Evolutionary conservation across 1,284 basidiomycete species (phyloP).

Genomic region (Papiliotrema fonsecae): DNA sequence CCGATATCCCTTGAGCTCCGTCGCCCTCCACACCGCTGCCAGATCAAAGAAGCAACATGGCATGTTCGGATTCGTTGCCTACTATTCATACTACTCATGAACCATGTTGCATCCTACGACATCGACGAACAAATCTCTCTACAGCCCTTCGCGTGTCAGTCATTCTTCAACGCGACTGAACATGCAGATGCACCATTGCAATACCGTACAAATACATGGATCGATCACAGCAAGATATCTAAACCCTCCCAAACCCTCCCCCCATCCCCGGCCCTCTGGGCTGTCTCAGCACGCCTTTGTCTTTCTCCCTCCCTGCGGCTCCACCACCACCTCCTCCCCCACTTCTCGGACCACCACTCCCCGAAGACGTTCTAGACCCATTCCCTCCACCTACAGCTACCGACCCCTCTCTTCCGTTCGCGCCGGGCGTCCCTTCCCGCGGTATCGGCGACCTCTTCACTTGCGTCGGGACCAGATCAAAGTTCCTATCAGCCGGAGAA

Average conservation of each 20-base stretch:
- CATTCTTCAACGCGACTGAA: neutral
- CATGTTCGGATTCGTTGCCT: neutral
- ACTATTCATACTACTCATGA: no score
- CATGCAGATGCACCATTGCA: neutral
- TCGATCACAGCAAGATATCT: neutral
- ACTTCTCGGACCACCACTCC: neutral
- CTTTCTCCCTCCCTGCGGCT: neutral
- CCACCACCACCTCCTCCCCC: neutral
- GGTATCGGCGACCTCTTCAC: neutral
- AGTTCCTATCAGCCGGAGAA: neutral
- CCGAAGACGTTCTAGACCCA: no score
- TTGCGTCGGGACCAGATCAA: neutral
- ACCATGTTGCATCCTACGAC: no score
- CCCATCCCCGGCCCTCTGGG: constrained; percentile 12
- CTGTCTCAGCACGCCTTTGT: constrained; percentile 9
- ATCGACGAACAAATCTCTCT: neutral
- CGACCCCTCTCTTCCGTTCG: neutral
- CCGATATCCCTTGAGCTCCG: neutral
- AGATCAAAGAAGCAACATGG: neutral
- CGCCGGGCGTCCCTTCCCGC: neutral
- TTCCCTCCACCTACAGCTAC: neutral
- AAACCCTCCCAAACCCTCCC: constrained; percentile 1
- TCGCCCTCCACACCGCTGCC: neutral
- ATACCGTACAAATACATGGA: neutral
- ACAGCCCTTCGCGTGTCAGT: neutral